These are phyloP conservation scores for Russula griseocarnosa DNA, from an alignment of 768 basidiomycete genomes.

Conservation along the genomic window DNA sequence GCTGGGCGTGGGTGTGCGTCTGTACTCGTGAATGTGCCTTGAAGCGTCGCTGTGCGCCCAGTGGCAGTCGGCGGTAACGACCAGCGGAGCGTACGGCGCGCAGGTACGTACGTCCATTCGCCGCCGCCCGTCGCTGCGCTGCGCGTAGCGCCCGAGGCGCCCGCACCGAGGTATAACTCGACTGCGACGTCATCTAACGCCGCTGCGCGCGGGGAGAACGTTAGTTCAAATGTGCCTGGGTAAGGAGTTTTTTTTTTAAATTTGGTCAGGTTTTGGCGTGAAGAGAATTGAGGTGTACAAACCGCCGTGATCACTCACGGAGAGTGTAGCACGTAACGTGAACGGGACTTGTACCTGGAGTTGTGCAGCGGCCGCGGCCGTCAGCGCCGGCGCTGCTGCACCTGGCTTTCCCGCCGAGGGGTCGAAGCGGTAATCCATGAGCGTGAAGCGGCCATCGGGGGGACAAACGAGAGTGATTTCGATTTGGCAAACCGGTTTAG, in stretches of 20 bases:
- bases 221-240: constrained; percentile 55
- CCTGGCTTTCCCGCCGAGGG: constrained; percentile 36
- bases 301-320: constrained; percentile 44
- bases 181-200: constrained; percentile 68
- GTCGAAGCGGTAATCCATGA: constrained; percentile 77
- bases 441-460: constrained; percentile 87
- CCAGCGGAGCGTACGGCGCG: constrained; percentile 63
- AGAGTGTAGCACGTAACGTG: constrained; percentile 34
- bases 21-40: constrained; percentile 63
- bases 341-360: constrained; percentile 37
- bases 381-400: constrained; percentile 46
- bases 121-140: constrained; percentile 56
- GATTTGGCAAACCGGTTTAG: constrained; percentile 76
- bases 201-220: constrained; percentile 38
- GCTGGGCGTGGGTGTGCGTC: constrained; percentile 55
- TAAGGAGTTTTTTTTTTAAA: constrained; percentile 30
- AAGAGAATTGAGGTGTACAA: constrained; percentile 6
- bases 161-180: constrained; percentile 71
- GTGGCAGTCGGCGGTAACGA: constrained; percentile 64
- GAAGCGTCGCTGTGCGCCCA: constrained; percentile 49
- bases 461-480: constrained; percentile 81
- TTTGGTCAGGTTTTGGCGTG: not conserved
- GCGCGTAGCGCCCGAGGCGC: constrained; percentile 69
- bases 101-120: constrained; percentile 78
- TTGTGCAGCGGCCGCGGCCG: constrained; percentile 28